phyloP scores from a whole-genome alignment of 2,329 filamentous ascomycete species.

The Xylaria sp. region DNA sequence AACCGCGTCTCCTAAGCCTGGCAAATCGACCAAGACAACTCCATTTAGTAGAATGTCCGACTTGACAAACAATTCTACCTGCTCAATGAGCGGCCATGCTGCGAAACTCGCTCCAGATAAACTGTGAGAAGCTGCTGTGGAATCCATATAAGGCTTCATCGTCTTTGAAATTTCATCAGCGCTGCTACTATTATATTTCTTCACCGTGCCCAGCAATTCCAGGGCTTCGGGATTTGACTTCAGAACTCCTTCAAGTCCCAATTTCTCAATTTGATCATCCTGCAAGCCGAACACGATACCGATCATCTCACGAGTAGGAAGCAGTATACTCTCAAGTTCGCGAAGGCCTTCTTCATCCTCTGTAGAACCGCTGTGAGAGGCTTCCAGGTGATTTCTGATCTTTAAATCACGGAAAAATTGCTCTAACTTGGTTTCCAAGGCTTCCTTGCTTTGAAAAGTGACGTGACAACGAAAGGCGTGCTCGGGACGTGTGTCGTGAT shows the following conservation, averaged over 20 bases:
- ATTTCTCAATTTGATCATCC: slow-evolving; percentile 17
- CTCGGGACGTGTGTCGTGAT: slow-evolving; percentile 35
- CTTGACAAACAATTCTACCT: slow-evolving; percentile 56
- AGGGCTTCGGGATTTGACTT: slow-evolving; percentile 23
- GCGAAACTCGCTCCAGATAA: slow-evolving; percentile 39
- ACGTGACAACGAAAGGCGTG: slow-evolving; percentile 42
- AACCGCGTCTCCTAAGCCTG: slow-evolving; percentile 59
- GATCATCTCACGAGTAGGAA: slow-evolving; percentile 40
- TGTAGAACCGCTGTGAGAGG: background rate
- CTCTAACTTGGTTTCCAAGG: slow-evolving; percentile 35
- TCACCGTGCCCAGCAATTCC: slow-evolving; percentile 18
- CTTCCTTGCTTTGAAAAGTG: slow-evolving; percentile 34
- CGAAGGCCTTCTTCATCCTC: slow-evolving; percentile 37
- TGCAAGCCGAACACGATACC: slow-evolving; percentile 41
- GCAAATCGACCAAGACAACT: slow-evolving; percentile 63
- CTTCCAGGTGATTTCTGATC: background rate
- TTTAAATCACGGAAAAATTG: slow-evolving; percentile 36
- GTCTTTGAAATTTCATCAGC: slow-evolving; percentile 19
- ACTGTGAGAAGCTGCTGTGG: slow-evolving; percentile 18
- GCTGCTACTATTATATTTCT: slow-evolving; percentile 20
- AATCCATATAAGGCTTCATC: slow-evolving; percentile 48
- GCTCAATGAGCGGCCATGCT: slow-evolving; percentile 52
- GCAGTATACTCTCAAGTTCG: background rate
- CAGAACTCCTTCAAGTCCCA: slow-evolving; percentile 35
- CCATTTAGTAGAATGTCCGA: slow-evolving; percentile 59